Evolutionary conservation across 331 rosid genomes (phyloP).

Genomic region (Cydonia oblonga): DNA sequence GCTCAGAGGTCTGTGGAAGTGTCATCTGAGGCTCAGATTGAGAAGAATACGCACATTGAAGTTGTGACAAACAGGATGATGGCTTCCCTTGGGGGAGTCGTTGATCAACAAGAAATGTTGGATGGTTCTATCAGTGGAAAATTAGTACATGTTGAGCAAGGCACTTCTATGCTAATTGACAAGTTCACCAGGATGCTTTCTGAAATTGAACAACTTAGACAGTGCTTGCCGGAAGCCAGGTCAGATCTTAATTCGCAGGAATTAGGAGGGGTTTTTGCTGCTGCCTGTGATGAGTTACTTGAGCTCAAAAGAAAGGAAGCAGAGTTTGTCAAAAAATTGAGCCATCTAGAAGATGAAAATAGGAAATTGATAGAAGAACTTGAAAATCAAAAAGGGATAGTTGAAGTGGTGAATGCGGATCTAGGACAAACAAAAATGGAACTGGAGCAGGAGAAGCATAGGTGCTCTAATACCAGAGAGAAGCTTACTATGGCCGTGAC

Average conservation of each 20-base stretch:
- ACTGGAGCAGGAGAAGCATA: constrained; percentile 75
- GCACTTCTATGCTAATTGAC: constrained; percentile 39
- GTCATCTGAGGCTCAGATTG: constrained; percentile 26
- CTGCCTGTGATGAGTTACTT: constrained; percentile 46
- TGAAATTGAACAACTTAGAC: constrained; percentile 54
- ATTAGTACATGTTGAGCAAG: constrained; percentile 40
- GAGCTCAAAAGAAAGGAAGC: constrained; percentile 58
- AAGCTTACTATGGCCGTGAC: constrained; percentile 91
- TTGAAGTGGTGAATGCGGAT: constrained; percentile 40
- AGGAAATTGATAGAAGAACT: constrained; percentile 48
- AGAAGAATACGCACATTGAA: constrained; percentile 33
- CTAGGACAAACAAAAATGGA: constrained; percentile 48
- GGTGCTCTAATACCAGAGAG: constrained; percentile 61
- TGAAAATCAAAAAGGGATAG: constrained; percentile 37
- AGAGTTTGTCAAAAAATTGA: constrained; percentile 37
- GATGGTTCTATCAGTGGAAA: constrained; percentile 48
- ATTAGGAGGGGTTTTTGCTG: constrained; percentile 29
- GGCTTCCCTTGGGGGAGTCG: constrained; percentile 40
- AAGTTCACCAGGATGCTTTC: constrained; percentile 44
- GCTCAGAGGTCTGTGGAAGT: constrained; percentile 21
- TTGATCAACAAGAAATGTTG: constrained; percentile 35
- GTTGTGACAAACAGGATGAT: constrained; percentile 36
- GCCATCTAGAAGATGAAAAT: constrained; percentile 53
- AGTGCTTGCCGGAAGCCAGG: constrained; percentile 37
- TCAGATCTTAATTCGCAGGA: constrained; percentile 31